phyloP scores from a whole-genome alignment of 2,329 filamentous ascomycete species.

The Botrytis tulipae region DNA sequence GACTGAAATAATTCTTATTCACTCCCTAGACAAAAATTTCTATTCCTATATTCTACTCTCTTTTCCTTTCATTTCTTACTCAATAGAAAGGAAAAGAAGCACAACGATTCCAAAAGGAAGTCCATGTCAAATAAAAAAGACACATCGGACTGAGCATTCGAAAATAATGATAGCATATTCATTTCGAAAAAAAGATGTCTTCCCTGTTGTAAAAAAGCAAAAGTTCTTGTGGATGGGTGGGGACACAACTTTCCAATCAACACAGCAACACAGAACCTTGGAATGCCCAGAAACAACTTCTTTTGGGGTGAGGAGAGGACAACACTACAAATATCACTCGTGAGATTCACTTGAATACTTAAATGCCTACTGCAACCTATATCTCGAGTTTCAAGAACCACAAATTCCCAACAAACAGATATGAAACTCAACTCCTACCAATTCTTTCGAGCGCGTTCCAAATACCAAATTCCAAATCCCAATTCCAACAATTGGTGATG shows the following conservation, averaged over 20 bases:
- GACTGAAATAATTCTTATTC: too few species aligned
- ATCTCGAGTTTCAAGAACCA: not conserved
- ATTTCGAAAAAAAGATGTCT: not conserved
- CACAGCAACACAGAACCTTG: not conserved
- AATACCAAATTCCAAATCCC: not conserved
- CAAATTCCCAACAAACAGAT: not conserved
- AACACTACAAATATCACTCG: not conserved
- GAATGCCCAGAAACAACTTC: not conserved
- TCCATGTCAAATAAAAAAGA: not conserved
- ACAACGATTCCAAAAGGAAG: not conserved
- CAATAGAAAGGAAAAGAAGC: not conserved
- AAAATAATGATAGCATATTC: not conserved
- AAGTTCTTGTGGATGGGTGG: not conserved
- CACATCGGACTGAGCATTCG: not conserved
- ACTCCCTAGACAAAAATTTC: not conserved
- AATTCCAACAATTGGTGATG: not conserved
- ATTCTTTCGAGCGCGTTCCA: not conserved
- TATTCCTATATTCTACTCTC: too few species aligned
- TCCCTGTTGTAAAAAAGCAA: not conserved
- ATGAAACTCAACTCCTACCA: not conserved
- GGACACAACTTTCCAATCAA: not conserved
- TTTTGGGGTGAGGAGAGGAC: not conserved
- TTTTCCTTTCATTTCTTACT: not conserved
- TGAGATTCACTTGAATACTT: not conserved
- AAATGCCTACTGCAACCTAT: not conserved